Evolutionary conservation across 169 alveolate genomes (phyloP).

Genomic region (Eimeria sp.): DNA sequence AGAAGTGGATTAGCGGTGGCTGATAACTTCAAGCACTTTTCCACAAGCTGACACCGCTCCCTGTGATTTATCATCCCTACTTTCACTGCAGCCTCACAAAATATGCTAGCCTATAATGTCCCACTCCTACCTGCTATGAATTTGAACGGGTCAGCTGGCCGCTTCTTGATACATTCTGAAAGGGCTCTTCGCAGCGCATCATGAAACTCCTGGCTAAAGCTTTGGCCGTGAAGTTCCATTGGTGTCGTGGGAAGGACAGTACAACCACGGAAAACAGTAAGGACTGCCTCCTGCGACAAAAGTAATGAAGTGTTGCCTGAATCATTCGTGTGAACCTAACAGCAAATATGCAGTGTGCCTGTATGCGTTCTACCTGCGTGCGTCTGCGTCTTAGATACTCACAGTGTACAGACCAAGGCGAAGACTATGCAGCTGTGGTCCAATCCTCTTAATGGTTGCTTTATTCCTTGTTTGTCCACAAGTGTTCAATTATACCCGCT

Average conservation of each 20-base stretch:
- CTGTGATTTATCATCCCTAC: background rate
- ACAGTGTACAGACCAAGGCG: background rate
- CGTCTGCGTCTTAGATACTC: background rate
- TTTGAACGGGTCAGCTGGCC: slow-evolving; percentile 64
- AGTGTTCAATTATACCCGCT: background rate
- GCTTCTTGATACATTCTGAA: slow-evolving; percentile 47
- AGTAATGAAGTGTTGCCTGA: background rate
- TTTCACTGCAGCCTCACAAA: background rate
- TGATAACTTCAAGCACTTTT: background rate
- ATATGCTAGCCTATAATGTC: background rate
- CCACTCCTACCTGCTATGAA: slow-evolving; percentile 62
- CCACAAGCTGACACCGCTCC: background rate
- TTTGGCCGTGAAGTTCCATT: background rate
- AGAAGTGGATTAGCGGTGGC: background rate
- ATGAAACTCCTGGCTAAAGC: slow-evolving; percentile 56
- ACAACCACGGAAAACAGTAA: background rate
- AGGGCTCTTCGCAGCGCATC: slow-evolving; percentile 61
- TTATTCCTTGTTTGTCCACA: background rate
- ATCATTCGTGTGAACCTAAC: background rate
- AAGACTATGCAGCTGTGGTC: background rate
- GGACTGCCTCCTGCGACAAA: background rate
- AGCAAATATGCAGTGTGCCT: background rate
- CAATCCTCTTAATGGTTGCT: background rate
- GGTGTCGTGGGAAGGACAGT: background rate
- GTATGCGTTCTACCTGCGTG: background rate